Evolutionary conservation across 2,329 filamentous ascomycete genomes (phyloP), one percentile per base, ranked within the genome.

Genomic region (Aspergillus fischeri): DNA sequence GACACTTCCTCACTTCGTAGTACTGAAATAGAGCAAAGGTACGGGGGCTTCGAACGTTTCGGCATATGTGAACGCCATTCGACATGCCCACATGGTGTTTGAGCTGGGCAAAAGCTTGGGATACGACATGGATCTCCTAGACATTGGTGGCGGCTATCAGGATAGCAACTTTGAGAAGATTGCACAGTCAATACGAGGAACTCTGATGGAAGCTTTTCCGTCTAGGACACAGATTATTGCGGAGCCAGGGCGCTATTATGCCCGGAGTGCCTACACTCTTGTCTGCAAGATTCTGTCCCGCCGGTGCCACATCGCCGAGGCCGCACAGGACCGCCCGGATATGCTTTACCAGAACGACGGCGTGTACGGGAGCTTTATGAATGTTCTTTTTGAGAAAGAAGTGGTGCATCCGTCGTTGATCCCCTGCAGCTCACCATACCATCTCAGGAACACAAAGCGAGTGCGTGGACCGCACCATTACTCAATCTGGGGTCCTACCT

Each of bases 311-410:
- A 53, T 61, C 17, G 54, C 53, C 3, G 42, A 10, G 25, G 53
- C 38, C 9, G 45, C 47, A 4, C 32, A 14, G 14, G 10, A 17
- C 5, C n/a, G 32, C 51, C 56, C 62, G 2, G 63, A 68, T 17
- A 70, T 69, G 67, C 59, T 70, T 6, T 70, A 70, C 44, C 62
- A 63, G 21, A 69, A 69, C 27, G 68, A 70, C 54, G 68, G 68
- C 1, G 48, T 70, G 6, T 70, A 68, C 27, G 67, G 67, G 2
- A 64, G 60, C 38, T 70, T 70, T 47, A 62, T 55, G 49, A 60
- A 58, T 44, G 55, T 57, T 2, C 55, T 59, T 25, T 53, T 58
- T 24, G 64, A 65, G 38, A 53, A 61, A 9, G 58, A 63, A 27
- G 45, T 49, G 0, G 54, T 60, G 54, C n/a, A 20, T 45, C 63